Evolutionary conservation across 805 yeast species (phyloP).

Genomic region (Yamadazyma ubonensis): DNA sequence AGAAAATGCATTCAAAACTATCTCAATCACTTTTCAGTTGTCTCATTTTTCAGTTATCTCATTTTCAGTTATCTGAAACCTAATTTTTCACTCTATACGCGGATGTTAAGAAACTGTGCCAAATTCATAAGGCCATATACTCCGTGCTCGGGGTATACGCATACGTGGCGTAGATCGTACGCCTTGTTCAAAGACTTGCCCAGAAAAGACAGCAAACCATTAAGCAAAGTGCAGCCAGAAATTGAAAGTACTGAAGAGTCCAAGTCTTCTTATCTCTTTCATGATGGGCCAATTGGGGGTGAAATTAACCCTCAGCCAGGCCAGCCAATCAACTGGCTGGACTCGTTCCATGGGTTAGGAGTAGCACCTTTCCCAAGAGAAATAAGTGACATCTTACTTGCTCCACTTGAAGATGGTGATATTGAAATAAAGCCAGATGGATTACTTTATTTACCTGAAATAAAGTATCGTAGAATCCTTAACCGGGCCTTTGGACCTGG

Average conservation of each 20-base stretch:
- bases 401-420: slow-evolving; percentile 65
- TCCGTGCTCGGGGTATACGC: no score
- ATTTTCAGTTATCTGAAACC: no score
- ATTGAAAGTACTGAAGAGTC: background rate
- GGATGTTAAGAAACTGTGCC: no score
- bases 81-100: no score
- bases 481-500: slow-evolving; percentile 97
- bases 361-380: slow-evolving; percentile 67
- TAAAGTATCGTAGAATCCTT: slow-evolving; percentile 86
- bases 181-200: slow-evolving; percentile 18
- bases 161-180: no score
- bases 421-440: slow-evolving; percentile 97
- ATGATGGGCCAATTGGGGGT: slow-evolving; percentile 12
- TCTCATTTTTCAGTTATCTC: no score
- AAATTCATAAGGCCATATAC: no score
- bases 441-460: slow-evolving; percentile 86
- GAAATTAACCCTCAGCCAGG: background rate
- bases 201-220: slow-evolving; percentile 7
- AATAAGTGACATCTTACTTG: slow-evolving; percentile 57
- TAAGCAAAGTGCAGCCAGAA: slow-evolving; percentile 1
- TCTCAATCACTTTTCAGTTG: no score
- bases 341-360: slow-evolving; percentile 85
- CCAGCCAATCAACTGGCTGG: slow-evolving; percentile 67
- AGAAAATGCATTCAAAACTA: no score
- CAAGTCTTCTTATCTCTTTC: slow-evolving; percentile 4